phyloP scores from a whole-genome alignment of 2,329 filamentous ascomycete genomes.

The Chaetothyriales sp. region DNA sequence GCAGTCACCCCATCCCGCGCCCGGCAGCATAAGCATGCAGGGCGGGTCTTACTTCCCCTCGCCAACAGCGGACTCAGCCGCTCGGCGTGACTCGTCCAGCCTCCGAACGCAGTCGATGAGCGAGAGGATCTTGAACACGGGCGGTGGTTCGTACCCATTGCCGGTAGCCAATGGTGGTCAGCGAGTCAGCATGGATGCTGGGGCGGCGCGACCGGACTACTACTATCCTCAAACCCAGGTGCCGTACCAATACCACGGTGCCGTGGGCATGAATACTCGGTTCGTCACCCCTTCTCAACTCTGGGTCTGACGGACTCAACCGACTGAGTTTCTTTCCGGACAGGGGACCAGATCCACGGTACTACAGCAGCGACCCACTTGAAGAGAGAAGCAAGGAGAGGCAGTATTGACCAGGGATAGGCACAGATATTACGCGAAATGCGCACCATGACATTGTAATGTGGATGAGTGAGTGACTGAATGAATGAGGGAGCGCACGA shows the following conservation, averaged over 20 bases:
- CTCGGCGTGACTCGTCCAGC: constrained; percentile 23
- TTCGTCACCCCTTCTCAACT: constrained; percentile 17
- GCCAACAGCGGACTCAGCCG: constrained; percentile 19
- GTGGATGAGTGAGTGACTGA: constrained; percentile 6
- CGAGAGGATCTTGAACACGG: constrained; percentile 8
- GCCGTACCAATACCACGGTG: constrained; percentile 13
- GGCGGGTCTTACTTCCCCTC: constrained; percentile 22
- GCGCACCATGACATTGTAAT: neutral
- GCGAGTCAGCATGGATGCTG: neutral
- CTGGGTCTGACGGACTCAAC: constrained; percentile 14
- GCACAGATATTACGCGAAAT: constrained; percentile 7
- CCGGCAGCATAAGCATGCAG: constrained; percentile 24
- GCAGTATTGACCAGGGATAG: constrained; percentile 3
- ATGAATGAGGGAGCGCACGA: too few species aligned
- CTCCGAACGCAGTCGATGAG: constrained; percentile 19
- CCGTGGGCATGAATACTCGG: constrained; percentile 14
- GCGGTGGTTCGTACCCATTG: constrained; percentile 1
- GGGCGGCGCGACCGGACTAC: neutral
- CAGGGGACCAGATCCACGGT: neutral
- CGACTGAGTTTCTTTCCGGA: constrained; percentile 1
- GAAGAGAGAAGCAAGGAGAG: constrained; percentile 8
- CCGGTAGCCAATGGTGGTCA: neutral
- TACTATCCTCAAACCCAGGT: constrained; percentile 4
- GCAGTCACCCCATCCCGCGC: constrained; percentile 26
- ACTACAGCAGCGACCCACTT: neutral